These are phyloP conservation scores for Didymella arachidicola DNA, from an alignment of 2,329 filamentous ascomycete genomes.

Conservation along the genomic window DNA sequence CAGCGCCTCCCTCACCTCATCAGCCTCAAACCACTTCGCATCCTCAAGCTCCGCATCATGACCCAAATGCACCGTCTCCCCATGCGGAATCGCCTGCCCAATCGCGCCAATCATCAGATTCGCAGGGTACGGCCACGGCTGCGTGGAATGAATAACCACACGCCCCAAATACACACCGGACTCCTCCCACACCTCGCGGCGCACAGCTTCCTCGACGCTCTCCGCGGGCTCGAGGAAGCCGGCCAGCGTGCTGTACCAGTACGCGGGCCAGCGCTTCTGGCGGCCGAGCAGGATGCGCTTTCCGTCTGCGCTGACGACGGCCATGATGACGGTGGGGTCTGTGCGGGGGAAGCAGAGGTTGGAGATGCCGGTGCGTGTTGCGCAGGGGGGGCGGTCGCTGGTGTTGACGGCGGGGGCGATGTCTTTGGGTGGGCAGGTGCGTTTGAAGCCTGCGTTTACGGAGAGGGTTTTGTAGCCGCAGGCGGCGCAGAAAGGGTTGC, in stretches of 20 bases:
- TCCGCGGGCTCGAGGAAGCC: slow-evolving; percentile 62
- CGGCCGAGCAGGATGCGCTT: slow-evolving; percentile 83
- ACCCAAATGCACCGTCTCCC: slow-evolving; percentile 81
- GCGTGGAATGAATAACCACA: slow-evolving; percentile 60
- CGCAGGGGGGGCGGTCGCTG: slow-evolving; percentile 71
- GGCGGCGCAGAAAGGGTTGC: slow-evolving; percentile 89
- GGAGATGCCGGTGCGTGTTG: slow-evolving; percentile 82
- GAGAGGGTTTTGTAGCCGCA: slow-evolving; percentile 86
- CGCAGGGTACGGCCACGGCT: slow-evolving; percentile 63
- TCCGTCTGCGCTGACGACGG: slow-evolving; percentile 82
- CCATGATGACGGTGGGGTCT: slow-evolving; percentile 94
- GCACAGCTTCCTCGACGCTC: slow-evolving; percentile 60
- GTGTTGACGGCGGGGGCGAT: slow-evolving; percentile 53
- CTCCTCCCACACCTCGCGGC: slow-evolving; percentile 62
- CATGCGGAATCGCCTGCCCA: slow-evolving; percentile 80
- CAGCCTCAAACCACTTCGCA: slow-evolving; percentile 85
- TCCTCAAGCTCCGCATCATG: slow-evolving; percentile 92
- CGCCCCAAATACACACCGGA: slow-evolving; percentile 57
- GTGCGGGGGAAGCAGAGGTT: slow-evolving; percentile 93
- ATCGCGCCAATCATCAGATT: slow-evolving; percentile 71
- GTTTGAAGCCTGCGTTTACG: slow-evolving; percentile 80
- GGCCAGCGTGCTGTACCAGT: slow-evolving; percentile 87
- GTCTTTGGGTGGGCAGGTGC: slow-evolving; percentile 78
- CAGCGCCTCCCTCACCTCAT: slow-evolving; percentile 81
- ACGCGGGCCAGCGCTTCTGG: slow-evolving; percentile 79